These are phyloP conservation scores for Suillus cothurnatus DNA, from an alignment of 768 basidiomycete genomes.

Conservation along the genomic window DNA sequence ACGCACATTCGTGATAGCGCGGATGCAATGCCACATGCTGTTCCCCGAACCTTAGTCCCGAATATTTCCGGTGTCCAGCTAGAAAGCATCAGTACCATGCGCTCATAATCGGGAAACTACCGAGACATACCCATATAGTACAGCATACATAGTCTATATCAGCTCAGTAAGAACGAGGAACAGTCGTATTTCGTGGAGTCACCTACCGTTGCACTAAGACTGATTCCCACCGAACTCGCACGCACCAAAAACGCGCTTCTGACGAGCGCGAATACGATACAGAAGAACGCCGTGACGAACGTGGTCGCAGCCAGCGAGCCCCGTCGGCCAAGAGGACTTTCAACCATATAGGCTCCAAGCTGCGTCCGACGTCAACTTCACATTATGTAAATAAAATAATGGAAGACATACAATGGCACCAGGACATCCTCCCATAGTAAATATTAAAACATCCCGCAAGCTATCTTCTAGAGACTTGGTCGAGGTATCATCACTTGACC, in stretches of 20 bases:
- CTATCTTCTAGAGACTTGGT: constrained; percentile 59
- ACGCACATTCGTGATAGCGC: constrained; percentile 78
- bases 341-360: constrained; percentile 87
- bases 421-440: constrained; percentile 82
- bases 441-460: constrained; percentile 86
- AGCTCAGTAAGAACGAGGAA: background rate
- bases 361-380: constrained; percentile 29
- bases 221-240: constrained; percentile 73
- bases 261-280: constrained; percentile 66
- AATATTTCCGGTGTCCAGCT: constrained; percentile 89
- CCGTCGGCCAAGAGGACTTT: constrained; percentile 65
- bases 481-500: constrained; percentile 19
- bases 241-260: constrained; percentile 59
- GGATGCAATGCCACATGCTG: constrained; percentile 86
- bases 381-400: constrained; percentile 14
- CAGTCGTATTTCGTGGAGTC: background rate
- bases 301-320: constrained; percentile 78
- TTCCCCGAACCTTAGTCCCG: constrained; percentile 82
- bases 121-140: constrained; percentile 62
- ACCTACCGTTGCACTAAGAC: constrained; percentile 64
- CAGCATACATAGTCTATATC: constrained; percentile 77
- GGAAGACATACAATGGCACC: constrained; percentile 67
- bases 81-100: constrained; percentile 3
- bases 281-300: constrained; percentile 74
- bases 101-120: background rate